Conservation (phyloP, 1,284 basidiomycete genomes). For the Marasmius oreades region DNA sequence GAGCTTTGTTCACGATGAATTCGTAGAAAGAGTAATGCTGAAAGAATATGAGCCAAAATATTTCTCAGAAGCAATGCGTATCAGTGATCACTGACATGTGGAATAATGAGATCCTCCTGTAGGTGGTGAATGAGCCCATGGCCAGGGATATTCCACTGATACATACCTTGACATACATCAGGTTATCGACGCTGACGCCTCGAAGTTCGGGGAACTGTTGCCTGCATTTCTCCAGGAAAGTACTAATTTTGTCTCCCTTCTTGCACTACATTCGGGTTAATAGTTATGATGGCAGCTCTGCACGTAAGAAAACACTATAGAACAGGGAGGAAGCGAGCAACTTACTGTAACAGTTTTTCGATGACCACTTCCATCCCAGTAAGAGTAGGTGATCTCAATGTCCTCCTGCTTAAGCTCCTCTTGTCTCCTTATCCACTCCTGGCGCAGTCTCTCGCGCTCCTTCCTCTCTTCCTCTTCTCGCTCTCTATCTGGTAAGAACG, state of each 20-base stretch:
- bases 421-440: constrained; percentile 90
- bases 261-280: constrained; percentile 65
- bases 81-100: constrained; percentile 55
- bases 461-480: constrained; percentile 89
- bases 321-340: constrained; percentile 15
- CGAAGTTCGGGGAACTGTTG: constrained; percentile 91
- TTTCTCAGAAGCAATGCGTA: neutral
- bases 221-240: constrained; percentile 91
- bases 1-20: constrained; percentile 97
- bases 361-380: constrained; percentile 98
- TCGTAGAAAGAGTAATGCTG: constrained; percentile 99
- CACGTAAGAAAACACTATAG: neutral
- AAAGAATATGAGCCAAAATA: constrained; percentile 16
- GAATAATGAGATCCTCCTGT: constrained; percentile 94
- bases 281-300: constrained; percentile 7
- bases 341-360: constrained; percentile 87
- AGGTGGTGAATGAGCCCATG: neutral
- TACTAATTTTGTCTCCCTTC: constrained; percentile 92
- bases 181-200: constrained; percentile 87
- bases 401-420: constrained; percentile 87
- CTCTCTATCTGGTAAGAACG: constrained; percentile 95
- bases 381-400: constrained; percentile 92
- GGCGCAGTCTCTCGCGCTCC: constrained; percentile 84
- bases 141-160: neutral
- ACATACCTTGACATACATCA: constrained; percentile 96